These are phyloP conservation scores for Rhynchosporium agropyri DNA, from an alignment of 2,329 filamentous ascomycete species.

Conservation along the genomic window DNA sequence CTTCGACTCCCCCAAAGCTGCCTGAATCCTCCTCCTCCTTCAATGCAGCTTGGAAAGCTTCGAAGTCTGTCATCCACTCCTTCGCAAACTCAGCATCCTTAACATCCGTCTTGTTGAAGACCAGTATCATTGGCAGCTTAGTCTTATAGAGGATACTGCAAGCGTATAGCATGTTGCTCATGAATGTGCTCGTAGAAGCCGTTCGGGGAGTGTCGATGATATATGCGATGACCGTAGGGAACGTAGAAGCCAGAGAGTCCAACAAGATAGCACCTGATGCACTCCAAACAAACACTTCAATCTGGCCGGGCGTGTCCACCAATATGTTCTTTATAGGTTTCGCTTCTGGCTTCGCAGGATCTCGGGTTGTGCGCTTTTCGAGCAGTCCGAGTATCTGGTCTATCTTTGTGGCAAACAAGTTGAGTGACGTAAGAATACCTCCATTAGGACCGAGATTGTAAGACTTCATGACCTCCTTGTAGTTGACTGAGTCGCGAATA, in stretches of 20 bases:
- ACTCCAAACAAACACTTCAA: constrained; percentile 98
- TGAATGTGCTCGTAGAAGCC: constrained; percentile 92
- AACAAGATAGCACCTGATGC: constrained; percentile 93
- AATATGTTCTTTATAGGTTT: constrained; percentile 80
- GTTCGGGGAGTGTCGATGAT: constrained; percentile 96
- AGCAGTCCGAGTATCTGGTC: constrained; percentile 89
- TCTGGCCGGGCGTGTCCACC: constrained; percentile 95
- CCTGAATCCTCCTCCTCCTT: constrained; percentile 78
- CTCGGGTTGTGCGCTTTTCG: constrained; percentile 79
- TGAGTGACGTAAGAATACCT: constrained; percentile 91
- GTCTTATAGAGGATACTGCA: constrained; percentile 99
- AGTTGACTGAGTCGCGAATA: constrained; percentile 98
- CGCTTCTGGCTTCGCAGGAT: constrained; percentile 59
- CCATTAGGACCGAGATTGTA: constrained; percentile 98
- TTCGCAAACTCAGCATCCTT: constrained; percentile 89
- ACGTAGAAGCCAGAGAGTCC: constrained; percentile 87
- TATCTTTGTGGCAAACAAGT: constrained; percentile 96
- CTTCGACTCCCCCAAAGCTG: constrained; percentile 73
- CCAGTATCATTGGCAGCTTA: constrained; percentile 95
- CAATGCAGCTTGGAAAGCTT: constrained; percentile 88
- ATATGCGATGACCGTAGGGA: constrained; percentile 96
- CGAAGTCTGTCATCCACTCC: constrained; percentile 99
- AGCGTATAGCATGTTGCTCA: constrained; percentile 99
- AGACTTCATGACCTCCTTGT: constrained; percentile 99
- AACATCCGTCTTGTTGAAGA: constrained; percentile 99